Evolutionary conservation across 1,139 yeast species (phyloP).

Genomic region (Scheffersomyces cryptocercus): DNA sequence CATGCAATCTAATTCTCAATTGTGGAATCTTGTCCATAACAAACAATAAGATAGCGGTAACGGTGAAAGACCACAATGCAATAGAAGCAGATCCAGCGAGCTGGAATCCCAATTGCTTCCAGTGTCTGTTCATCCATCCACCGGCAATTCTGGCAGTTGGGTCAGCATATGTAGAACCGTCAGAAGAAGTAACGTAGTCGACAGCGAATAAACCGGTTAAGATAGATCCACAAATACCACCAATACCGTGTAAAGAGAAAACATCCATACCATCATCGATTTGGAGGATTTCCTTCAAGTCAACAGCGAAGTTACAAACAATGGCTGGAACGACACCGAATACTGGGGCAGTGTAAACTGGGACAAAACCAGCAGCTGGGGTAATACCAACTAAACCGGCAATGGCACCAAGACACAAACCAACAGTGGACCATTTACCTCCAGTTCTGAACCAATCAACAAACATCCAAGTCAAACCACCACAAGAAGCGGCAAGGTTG

Average conservation of each 20-base stretch:
- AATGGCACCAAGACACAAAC: slow-evolving; percentile 89
- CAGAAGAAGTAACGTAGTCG: slow-evolving; percentile 82
- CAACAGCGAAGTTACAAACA: slow-evolving; percentile 82
- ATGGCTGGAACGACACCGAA: slow-evolving; percentile 81
- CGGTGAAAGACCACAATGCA: slow-evolving; percentile 76
- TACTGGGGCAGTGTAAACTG: slow-evolving; percentile 82
- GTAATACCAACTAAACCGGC: slow-evolving; percentile 96
- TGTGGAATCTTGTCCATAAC: slow-evolving; percentile 80
- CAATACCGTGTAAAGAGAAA: slow-evolving; percentile 91
- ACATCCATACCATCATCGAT: slow-evolving; percentile 97
- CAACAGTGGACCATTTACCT: slow-evolving; percentile 92
- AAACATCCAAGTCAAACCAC: slow-evolving; percentile 92
- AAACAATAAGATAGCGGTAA: slow-evolving; percentile 71
- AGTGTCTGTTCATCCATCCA: slow-evolving; percentile 95
- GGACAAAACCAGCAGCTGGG: slow-evolving; percentile 96
- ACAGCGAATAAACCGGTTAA: slow-evolving; percentile 93
- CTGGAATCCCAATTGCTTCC: slow-evolving; percentile 88
- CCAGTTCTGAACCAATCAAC: slow-evolving; percentile 88
- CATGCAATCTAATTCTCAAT: slow-evolving; percentile 79
- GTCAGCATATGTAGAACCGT: slow-evolving; percentile 58
- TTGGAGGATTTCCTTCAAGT: slow-evolving; percentile 65
- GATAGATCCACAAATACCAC: slow-evolving; percentile 83
- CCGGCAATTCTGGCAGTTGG: slow-evolving; percentile 59
- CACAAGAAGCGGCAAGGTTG: slow-evolving; percentile 87
- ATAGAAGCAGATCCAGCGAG: slow-evolving; percentile 80